Base-by-base conservation (phyloP, 2,329 filamentous ascomycete genomes). In the Ophiocordyceps sinensis region DNA sequence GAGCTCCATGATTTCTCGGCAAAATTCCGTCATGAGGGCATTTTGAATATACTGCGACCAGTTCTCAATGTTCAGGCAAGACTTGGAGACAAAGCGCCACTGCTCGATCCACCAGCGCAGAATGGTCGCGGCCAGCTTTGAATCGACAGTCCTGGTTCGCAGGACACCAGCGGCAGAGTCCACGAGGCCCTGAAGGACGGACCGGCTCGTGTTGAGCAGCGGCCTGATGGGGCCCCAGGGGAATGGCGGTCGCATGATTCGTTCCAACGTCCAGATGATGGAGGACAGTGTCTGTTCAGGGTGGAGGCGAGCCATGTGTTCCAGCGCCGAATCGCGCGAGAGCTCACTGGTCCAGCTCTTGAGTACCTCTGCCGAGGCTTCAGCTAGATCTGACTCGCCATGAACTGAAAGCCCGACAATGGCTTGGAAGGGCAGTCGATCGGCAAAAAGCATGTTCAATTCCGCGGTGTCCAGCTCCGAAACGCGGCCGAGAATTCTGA, bases 1-100 rank as follows among this genome's bases (percentile, higher is more conserved):
- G 54, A 94, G 84, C 52, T 96, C 86, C 76, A 98, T 98, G 13
- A 85, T 84, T 55, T 94, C 86, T 49, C 91, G 80, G 55, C 88
- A 95, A 53, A 96, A 95, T 43, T 94, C 80, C 52, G 87, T 81
- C 85, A 98, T 88, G 41, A 76, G 68, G 17, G 68, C 62, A 55
- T 86, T 91, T 39, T 89, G 80, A 44, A 85, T 77, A 4, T 73
- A 73, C 13, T 75, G 66, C 47, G 85, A 86, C 91, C 91, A 98
- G 11, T 67, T 65, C 55, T 94, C 87, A 3, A 88, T 93, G 45
- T 81, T 78, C 35, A 77, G 70, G 53, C 95, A 95, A 14, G 89
- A 84, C 42, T 82, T 79, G 35, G 80, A 81, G 36, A 96, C 70
- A 37, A 79, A 79, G 43, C 75, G 72, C 93, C 93, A 98, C 50